Evolutionary conservation across 1,284 basidiomycete genomes (phyloP).

Genomic region (Microbotryum violaceum): DNA sequence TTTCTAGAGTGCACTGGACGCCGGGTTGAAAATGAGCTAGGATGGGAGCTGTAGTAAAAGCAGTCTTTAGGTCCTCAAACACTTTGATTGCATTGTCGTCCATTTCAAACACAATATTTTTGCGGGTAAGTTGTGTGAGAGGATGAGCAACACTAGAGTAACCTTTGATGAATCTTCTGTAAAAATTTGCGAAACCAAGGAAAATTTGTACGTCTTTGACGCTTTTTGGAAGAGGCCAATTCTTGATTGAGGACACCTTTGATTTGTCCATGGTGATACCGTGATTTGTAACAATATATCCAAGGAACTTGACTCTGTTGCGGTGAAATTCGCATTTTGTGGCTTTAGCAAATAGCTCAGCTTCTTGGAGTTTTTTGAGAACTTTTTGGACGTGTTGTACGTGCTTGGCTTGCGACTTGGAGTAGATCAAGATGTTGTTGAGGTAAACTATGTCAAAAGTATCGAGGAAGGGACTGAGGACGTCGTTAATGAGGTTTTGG

Average conservation of each 20-base stretch:
- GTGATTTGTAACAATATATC: conserved; percentile 41
- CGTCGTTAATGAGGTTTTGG: conserved; percentile 39
- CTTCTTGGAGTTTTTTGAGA: conserved; percentile 39
- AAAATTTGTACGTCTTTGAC: conserved; percentile 41
- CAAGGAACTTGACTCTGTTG: conserved; percentile 44
- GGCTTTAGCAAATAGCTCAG: conserved; percentile 1
- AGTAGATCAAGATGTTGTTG: conserved; percentile 2
- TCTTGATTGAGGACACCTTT: conserved; percentile 43
- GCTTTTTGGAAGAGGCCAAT: conserved; percentile 43
- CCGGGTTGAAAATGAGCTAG: too few relatives aligned
- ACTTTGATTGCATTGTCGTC: too few relatives aligned
- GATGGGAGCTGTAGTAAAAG: too few relatives aligned
- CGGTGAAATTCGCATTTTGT: conserved; percentile 8
- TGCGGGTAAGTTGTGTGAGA: too few relatives aligned
- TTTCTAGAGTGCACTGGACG: too few relatives aligned
- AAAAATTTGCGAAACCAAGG: conserved; percentile 43
- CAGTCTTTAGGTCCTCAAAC: too few relatives aligned
- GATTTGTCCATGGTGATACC: conserved; percentile 44
- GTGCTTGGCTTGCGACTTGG: conserved; percentile 41
- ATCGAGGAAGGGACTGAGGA: conserved; percentile 38
- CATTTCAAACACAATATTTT: too few relatives aligned
- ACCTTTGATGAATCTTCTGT: too few relatives aligned
- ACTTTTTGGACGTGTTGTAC: conserved; percentile 39
- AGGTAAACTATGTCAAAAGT: conserved; percentile 29
- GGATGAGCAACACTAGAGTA: too few relatives aligned